These are phyloP conservation scores for Eucalyptus tenuipes DNA, from an alignment of 345 rosid genomes.

Conservation along the genomic window DNA sequence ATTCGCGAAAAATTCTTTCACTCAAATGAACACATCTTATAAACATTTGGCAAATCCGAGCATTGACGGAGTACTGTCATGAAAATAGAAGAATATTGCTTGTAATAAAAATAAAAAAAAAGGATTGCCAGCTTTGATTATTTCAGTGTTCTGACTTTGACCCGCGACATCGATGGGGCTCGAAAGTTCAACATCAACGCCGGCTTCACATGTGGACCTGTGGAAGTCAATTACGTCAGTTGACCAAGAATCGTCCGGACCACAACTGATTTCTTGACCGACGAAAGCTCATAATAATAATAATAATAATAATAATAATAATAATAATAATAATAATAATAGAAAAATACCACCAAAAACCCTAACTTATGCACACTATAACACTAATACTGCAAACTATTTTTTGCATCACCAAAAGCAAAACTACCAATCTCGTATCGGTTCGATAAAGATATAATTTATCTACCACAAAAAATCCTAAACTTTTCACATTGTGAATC, in stretches of 20 bases:
- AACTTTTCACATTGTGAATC: not conserved
- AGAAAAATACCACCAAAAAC: not conserved
- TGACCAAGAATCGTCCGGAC: not conserved
- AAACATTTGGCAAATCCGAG: not conserved
- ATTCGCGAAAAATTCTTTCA: not conserved
- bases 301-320: too few relatives aligned
- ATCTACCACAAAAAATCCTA: accelerated
- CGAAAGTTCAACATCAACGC: not conserved
- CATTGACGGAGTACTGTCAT: not conserved
- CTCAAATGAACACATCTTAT: not conserved
- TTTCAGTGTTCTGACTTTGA: not conserved
- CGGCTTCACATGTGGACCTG: not conserved
- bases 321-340: not conserved
- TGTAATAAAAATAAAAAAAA: not conserved
- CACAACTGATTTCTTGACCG: not conserved
- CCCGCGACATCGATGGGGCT: not conserved
- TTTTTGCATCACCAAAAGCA: not conserved
- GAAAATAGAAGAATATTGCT: not conserved
- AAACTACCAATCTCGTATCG: accelerated
- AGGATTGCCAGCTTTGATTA: not conserved
- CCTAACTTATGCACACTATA: not conserved
- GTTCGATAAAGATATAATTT: not conserved
- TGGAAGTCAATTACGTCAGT: not conserved
- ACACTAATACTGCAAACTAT: not conserved
- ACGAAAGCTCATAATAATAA: not conserved